Percentiles rank a stretch among this genome's conserved stretches.
phyloP scores from a whole-genome alignment of 495 filamentous ascomycete genomes.

The Neurospora sp. region DNA sequence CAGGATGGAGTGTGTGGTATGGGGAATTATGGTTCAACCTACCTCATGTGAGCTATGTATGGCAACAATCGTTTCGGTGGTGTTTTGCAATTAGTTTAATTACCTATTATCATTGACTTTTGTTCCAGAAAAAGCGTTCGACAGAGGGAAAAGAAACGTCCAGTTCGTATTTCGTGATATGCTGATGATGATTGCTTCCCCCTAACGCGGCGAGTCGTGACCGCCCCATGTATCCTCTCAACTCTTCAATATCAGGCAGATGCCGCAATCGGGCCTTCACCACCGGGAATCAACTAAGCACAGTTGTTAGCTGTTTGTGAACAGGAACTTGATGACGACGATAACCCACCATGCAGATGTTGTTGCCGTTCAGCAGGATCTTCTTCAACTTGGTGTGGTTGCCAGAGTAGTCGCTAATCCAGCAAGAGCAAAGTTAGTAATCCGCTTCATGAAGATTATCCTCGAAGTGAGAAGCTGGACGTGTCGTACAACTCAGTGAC shows the following conservation, averaged over 20 bases:
- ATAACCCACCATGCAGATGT: slow-evolving; percentile 86
- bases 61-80: neutral
- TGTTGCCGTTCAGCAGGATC: slow-evolving; percentile 96
- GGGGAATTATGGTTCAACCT: neutral
- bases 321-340: neutral
- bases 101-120: neutral
- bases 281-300: slow-evolving; percentile 72
- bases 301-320: neutral
- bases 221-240: neutral
- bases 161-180: neutral
- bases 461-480: neutral
- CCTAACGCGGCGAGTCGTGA: neutral
- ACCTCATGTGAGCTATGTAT: neutral
- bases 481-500: slow-evolving; percentile 86
- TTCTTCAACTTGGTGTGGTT: slow-evolving; percentile 79
- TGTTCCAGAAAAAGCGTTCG: neutral
- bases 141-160: neutral
- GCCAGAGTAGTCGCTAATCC: slow-evolving; percentile 72
- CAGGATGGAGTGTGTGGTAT: neutral
- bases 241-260: neutral
- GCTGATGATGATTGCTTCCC: neutral
- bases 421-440: slow-evolving; percentile 5
- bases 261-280: slow-evolving; percentile 56
- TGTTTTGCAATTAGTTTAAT: neutral
- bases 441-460: neutral